A percentile compares a stretch with the other conserved stretches of the same genome.
Conservation (phyloP, 306 rosid genomes). For the Biancaea sappan region DNA sequence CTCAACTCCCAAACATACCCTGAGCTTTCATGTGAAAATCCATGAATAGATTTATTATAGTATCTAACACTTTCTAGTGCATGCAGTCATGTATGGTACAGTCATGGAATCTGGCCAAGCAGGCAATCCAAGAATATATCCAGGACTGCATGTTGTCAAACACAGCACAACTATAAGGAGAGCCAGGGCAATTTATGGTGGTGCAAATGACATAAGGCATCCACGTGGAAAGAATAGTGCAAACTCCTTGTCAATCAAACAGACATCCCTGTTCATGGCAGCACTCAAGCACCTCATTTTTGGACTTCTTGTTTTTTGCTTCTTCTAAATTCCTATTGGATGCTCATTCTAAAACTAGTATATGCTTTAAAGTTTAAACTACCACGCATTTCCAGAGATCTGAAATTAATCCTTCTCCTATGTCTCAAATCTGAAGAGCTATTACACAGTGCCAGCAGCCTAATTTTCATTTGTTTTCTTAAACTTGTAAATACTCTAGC, state of each 20-base stretch:
- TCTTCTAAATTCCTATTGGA: conserved; percentile 21
- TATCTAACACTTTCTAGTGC: neutral
- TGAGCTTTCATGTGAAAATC: too few relatives aligned
- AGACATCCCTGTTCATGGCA: conserved; percentile 31
- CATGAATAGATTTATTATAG: neutral
- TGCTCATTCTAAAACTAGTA: neutral
- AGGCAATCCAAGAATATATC: conserved; percentile 27
- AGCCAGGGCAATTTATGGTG: conserved; percentile 38
- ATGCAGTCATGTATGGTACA: conserved; percentile 33
- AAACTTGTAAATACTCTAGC: neutral
- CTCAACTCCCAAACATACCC: too few relatives aligned
- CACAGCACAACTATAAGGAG: conserved; percentile 5
- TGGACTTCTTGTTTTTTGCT: conserved; percentile 33
- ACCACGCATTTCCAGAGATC: neutral
- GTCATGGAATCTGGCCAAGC: conserved; percentile 29
- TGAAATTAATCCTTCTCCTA: neutral
- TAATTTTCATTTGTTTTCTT: too few relatives aligned
- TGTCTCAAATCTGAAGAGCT: neutral
- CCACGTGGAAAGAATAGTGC: conserved; percentile 27
- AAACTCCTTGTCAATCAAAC: conserved; percentile 26
- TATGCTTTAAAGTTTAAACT: neutral
- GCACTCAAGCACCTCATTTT: conserved; percentile 28
- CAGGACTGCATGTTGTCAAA: conserved; percentile 28
- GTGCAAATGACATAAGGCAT: conserved; percentile 39
- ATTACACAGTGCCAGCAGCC: too few relatives aligned